Conservation (phyloP, 1,284 basidiomycete species). For the Inonotus obliquus region DNA sequence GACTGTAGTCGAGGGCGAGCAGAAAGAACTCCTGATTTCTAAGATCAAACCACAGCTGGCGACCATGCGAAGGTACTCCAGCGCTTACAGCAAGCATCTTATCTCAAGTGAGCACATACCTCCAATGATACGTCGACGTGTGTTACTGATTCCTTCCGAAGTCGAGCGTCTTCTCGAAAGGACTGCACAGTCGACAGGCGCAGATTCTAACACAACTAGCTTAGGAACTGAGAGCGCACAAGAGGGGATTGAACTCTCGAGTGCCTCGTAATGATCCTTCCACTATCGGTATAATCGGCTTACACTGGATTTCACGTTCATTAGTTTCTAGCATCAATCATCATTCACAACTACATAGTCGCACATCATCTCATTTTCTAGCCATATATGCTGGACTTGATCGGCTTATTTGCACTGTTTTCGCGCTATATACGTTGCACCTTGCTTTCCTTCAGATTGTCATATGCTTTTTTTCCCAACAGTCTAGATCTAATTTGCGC, state of each 20-base stretch:
- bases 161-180: slow-evolving; percentile 65
- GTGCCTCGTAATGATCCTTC: slow-evolving; percentile 9
- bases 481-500: slow-evolving; percentile 12
- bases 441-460: slow-evolving; percentile 15
- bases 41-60: slow-evolving; percentile 64
- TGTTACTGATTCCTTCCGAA: slow-evolving; percentile 26
- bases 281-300: slow-evolving; percentile 6
- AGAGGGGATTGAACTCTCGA: slow-evolving; percentile 1
- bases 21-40: slow-evolving; percentile 59
- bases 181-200: slow-evolving; percentile 2
- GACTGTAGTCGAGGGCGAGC: slow-evolving; percentile 64
- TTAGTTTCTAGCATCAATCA: slow-evolving; percentile 11
- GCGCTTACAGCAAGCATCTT: slow-evolving; percentile 74
- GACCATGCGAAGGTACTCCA: slow-evolving; percentile 67
- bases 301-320: background rate
- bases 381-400: slow-evolving; percentile 13
- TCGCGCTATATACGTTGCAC: slow-evolving; percentile 5
- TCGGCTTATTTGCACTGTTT: slow-evolving; percentile 9
- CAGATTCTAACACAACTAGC: background rate
- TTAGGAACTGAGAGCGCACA: slow-evolving; percentile 7
- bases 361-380: slow-evolving; percentile 9
- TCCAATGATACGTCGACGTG: background rate
- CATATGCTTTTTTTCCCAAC: background rate
- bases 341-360: slow-evolving; percentile 13
- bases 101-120: slow-evolving; percentile 56